Conservation (phyloP, 176 grass and related monocot species). For the Miscanthus lutarioriparius region DNA sequence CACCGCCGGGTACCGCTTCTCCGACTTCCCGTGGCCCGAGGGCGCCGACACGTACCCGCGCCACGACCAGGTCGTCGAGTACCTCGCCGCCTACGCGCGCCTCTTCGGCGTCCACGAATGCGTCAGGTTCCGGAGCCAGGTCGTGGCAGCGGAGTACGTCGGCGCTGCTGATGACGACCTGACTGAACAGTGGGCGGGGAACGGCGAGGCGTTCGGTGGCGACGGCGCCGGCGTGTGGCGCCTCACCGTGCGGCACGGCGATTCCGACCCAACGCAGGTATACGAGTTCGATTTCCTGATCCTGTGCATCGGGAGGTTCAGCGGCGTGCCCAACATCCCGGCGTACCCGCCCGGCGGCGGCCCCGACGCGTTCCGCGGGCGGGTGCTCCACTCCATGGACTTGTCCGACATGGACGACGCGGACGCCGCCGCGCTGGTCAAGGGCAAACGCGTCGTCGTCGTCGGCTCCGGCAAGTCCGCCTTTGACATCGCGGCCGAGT, state of each 20-base stretch:
- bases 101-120: slow-evolving; percentile 56
- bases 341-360: slow-evolving; percentile 39
- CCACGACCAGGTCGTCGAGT: slow-evolving; percentile 57
- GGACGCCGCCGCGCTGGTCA: slow-evolving; percentile 39
- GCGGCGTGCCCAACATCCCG: slow-evolving; percentile 68
- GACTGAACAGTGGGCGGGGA: slow-evolving; percentile 50
- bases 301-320: slow-evolving; percentile 79
- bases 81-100: slow-evolving; percentile 68
- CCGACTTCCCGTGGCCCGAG: slow-evolving; percentile 82
- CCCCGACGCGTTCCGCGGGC: slow-evolving; percentile 55
- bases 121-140: slow-evolving; percentile 48
- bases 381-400: slow-evolving; percentile 73
- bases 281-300: slow-evolving; percentile 73
- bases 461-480: slow-evolving; percentile 52
- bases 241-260: slow-evolving; percentile 34
- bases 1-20: slow-evolving; percentile 36
- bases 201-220: slow-evolving; percentile 73
- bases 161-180: not conserved
- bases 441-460: slow-evolving; percentile 50
- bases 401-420: slow-evolving; percentile 39
- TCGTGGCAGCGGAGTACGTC: slow-evolving; percentile 49
- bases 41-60: slow-evolving; percentile 37
- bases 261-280: not conserved
- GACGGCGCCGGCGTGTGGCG: slow-evolving; percentile 25
- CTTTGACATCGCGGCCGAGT: slow-evolving; percentile 45